Conservation (phyloP, 2,329 filamentous ascomycete species). For the Xylariales sp. region DNA sequence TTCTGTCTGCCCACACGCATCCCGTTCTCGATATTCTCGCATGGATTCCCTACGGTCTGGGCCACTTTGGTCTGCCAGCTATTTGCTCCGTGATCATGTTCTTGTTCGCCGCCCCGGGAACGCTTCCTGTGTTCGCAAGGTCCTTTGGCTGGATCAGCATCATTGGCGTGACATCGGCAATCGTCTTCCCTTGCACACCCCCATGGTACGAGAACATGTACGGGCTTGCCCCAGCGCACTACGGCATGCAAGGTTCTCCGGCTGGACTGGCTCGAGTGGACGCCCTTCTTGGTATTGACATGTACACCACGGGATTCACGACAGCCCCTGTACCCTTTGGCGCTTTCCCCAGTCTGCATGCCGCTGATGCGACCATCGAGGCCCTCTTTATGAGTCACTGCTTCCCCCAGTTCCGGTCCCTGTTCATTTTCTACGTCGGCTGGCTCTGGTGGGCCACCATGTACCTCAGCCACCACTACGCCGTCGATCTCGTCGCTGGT, state of each 20-base stretch:
- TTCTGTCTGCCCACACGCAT: conserved; percentile 85
- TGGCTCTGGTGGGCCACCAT: conserved; percentile 99
- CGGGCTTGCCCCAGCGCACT: conserved; percentile 85
- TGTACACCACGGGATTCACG: conserved; percentile 91
- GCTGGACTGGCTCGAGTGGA: conserved; percentile 88
- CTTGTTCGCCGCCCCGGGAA: conserved; percentile 82
- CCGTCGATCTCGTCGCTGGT: conserved; percentile 85
- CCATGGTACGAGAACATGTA: conserved; percentile 97
- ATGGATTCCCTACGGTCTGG: conserved; percentile 89
- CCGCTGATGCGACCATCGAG: conserved; percentile 82
- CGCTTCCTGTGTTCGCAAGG: conserved; percentile 77
- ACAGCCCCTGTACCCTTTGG: conserved; percentile 90
- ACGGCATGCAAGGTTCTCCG: conserved; percentile 84
- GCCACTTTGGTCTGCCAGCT: conserved; percentile 83
- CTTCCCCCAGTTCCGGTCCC: conserved; percentile 75
- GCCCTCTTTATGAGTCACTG: conserved; percentile 90
- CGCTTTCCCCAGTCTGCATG: conserved; percentile 90
- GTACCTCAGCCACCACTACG: conserved; percentile 97
- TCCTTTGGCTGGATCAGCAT: conserved; percentile 93
- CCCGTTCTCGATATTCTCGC: conserved; percentile 80
- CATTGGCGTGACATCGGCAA: conserved; percentile 79
- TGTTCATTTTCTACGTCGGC: conserved; percentile 79
- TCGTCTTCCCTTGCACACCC: conserved; percentile 88
- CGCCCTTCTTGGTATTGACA: conserved; percentile 80
- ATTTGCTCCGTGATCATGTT: conserved; percentile 78